Evolutionary conservation across 768 basidiomycete genomes (phyloP).

Genomic region (Thelephora aurantiotincta): DNA sequence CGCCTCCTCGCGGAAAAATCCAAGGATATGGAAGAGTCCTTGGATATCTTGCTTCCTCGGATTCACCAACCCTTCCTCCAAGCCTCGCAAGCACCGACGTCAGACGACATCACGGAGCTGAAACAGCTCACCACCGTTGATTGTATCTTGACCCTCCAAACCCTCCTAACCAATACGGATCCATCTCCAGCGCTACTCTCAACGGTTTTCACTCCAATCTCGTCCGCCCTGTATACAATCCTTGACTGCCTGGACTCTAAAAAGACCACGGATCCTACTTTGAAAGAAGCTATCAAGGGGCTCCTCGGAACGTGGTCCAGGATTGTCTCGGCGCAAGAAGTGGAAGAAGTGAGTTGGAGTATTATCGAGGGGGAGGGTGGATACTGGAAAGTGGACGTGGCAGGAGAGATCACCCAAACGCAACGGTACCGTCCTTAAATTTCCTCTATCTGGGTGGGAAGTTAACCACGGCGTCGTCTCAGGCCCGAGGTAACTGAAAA

Average conservation of each 20-base stretch:
- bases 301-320: slow-evolving; percentile 68
- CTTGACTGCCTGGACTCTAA: slow-evolving; percentile 34
- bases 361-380: slow-evolving; percentile 37
- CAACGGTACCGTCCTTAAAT: slow-evolving; percentile 28
- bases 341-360: slow-evolving; percentile 39
- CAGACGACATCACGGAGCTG: neutral
- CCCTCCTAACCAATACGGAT: slow-evolving; percentile 60
- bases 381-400: slow-evolving; percentile 42
- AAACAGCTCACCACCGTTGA: slow-evolving; percentile 18
- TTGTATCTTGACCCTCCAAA: slow-evolving; percentile 36
- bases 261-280: slow-evolving; percentile 49
- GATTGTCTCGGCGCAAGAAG: slow-evolving; percentile 38
- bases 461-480: neutral
- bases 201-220: slow-evolving; percentile 50
- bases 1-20: slow-evolving; percentile 37
- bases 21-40: slow-evolving; percentile 15
- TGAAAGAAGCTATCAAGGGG: slow-evolving; percentile 44
- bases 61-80: slow-evolving; percentile 40
- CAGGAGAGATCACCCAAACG: slow-evolving; percentile 32
- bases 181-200: slow-evolving; percentile 61
- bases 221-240: slow-evolving; percentile 53
- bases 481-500: slow-evolving; percentile 12
- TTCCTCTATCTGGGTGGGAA: neutral
- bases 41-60: slow-evolving; percentile 26
- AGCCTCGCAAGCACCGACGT: slow-evolving; percentile 1